phyloP scores from a whole-genome alignment of 495 filamentous ascomycete species.

The Clavariopsis aquatica region DNA sequence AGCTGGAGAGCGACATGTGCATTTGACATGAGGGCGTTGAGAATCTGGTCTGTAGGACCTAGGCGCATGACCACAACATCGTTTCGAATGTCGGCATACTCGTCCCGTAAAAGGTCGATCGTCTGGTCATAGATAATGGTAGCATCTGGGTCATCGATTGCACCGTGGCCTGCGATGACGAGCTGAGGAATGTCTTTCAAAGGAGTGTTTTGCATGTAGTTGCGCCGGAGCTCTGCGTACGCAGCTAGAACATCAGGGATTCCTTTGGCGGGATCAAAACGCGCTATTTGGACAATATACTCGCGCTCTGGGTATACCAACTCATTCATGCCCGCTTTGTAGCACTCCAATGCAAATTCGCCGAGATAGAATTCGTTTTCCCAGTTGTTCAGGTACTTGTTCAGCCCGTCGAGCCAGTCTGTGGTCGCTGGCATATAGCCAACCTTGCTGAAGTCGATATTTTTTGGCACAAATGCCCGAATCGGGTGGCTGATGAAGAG shows the following conservation, averaged over 20 bases:
- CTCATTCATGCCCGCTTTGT: constrained; percentile 56
- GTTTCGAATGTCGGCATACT: constrained; percentile 53
- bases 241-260: constrained; percentile 78
- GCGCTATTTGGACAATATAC: constrained; percentile 81
- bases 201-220: constrained; percentile 51
- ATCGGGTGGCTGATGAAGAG: constrained; percentile 87
- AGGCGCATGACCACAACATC: constrained; percentile 77
- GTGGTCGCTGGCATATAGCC: constrained; percentile 82
- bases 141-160: constrained; percentile 83
- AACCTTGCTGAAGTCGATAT: constrained; percentile 66
- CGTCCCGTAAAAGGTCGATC: constrained; percentile 63
- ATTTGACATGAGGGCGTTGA: constrained; percentile 77
- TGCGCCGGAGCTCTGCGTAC: constrained; percentile 71
- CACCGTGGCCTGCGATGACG: constrained; percentile 75
- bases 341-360: constrained; percentile 68
- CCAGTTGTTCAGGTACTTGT: constrained; percentile 75
- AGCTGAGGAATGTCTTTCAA: constrained; percentile 66
- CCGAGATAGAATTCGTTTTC: constrained; percentile 75
- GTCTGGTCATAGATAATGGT: constrained; percentile 70
- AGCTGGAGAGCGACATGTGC: constrained; percentile 76
- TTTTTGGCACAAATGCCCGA: constrained; percentile 69
- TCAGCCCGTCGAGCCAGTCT: constrained; percentile 87
- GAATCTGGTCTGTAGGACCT: constrained; percentile 74
- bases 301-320: constrained; percentile 69
- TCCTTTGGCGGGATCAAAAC: constrained; percentile 87